Evolutionary conservation across 1,139 yeast species (phyloP).

Genomic region (Geotrichum restrictum): DNA sequence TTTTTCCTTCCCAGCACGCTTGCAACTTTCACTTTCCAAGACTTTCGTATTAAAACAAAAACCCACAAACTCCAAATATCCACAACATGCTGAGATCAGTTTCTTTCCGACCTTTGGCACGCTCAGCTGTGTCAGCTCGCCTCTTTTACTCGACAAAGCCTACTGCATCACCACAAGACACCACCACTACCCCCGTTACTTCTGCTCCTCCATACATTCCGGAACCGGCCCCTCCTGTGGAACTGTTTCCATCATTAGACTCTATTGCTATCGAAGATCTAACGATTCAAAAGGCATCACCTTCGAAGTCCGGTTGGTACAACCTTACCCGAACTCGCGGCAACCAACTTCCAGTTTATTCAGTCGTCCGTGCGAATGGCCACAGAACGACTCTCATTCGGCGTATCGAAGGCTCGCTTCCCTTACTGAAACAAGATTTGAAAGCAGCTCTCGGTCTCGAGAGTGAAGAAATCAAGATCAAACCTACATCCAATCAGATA

Average conservation of each 20-base stretch:
- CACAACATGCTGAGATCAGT: constrained; percentile 12
- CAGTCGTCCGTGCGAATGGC: constrained; percentile 36
- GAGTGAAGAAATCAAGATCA: constrained; percentile 35
- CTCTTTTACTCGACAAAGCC: constrained; percentile 15
- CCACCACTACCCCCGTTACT: background rate
- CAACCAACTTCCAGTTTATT: constrained; percentile 39
- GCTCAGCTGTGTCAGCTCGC: background rate
- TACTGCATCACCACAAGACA: background rate
- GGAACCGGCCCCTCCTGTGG: constrained; percentile 11
- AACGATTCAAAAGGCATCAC: constrained; percentile 3
- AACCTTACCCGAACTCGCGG: constrained; percentile 32
- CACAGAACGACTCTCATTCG: constrained; percentile 37
- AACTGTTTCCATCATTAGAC: constrained; percentile 20
- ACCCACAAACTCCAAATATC: background rate
- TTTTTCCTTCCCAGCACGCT: background rate
- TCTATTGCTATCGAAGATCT: constrained; percentile 13
- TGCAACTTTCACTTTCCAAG: no score
- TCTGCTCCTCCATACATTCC: constrained; percentile 16
- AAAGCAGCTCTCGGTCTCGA: constrained; percentile 28
- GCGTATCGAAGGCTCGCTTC: constrained; percentile 34
- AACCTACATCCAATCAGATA: constrained; percentile 35
- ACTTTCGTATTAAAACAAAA: no score
- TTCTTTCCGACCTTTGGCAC: background rate
- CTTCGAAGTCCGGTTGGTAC: constrained; percentile 32
- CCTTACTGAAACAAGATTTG: constrained; percentile 35